Conservation (phyloP, 106 monocot genomes). For the Apostasia shenzhenica region DNA sequence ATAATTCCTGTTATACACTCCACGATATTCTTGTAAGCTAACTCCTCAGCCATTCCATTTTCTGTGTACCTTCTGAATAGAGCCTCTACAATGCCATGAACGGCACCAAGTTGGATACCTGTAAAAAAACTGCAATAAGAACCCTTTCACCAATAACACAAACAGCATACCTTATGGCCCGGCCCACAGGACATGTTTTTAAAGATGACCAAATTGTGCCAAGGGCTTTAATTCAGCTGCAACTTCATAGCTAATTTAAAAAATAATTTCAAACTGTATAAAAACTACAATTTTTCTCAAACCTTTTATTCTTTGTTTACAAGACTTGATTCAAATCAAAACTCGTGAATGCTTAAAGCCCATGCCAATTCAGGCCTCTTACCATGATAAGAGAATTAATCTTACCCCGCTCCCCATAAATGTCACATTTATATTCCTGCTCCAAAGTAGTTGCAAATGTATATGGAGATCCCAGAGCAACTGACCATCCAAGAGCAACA, state of each 20-base stretch:
- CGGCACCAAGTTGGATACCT: conserved; percentile 91
- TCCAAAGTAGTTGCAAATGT: conserved; percentile 91
- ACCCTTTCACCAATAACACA: neutral
- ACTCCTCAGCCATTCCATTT: conserved; percentile 71
- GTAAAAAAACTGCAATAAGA: neutral
- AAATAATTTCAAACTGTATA: no score
- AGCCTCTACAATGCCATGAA: conserved; percentile 87
- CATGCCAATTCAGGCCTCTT: no score
- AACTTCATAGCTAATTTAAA: no score
- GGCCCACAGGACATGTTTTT: no score
- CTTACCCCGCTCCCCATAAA: conserved; percentile 82
- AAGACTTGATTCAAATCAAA: no score
- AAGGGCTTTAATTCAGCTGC: no score
- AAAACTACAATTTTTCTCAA: no score
- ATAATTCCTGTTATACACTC: conserved; percentile 87
- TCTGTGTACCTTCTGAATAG: conserved; percentile 89
- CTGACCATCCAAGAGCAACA: conserved; percentile 93
- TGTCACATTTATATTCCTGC: conserved; percentile 94
- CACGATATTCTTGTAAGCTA: conserved; percentile 84
- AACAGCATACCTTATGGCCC: neutral
- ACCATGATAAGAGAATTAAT: neutral
- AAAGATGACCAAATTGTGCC: no score
- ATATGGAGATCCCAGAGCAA: conserved; percentile 83
- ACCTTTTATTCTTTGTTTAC: no score
- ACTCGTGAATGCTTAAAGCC: no score